Conservation (phyloP, 2,329 filamentous ascomycete species). For the Stagonosporopsis chrysanthemi region DNA sequence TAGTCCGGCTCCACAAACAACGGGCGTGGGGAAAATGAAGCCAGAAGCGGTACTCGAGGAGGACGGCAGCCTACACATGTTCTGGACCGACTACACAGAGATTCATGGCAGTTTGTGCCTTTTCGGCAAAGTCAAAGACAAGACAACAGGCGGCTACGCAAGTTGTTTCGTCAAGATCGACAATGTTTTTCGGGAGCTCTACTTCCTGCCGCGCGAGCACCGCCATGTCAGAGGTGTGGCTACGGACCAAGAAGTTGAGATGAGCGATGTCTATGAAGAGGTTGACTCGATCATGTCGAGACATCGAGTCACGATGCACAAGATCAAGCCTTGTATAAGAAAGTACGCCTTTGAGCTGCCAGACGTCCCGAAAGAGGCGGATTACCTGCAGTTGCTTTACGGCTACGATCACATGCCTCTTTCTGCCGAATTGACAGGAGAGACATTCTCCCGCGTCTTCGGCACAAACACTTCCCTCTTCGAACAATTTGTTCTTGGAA, state of each 20-base stretch:
- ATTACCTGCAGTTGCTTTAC: conserved; percentile 96
- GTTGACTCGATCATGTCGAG: conserved; percentile 88
- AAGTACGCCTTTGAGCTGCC: conserved; percentile 97
- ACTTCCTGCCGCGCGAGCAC: conserved; percentile 82
- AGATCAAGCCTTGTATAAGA: conserved; percentile 86
- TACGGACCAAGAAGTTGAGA: conserved; percentile 79
- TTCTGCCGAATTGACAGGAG: conserved; percentile 73
- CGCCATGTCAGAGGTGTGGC: conserved; percentile 67
- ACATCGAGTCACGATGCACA: conserved; percentile 86
- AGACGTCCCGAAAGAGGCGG: conserved; percentile 83
- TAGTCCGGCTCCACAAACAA: conserved; percentile 70
- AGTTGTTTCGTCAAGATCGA: conserved; percentile 97
- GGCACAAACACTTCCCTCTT: conserved; percentile 93
- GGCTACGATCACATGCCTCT: conserved; percentile 85
- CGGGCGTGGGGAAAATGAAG: conserved; percentile 78
- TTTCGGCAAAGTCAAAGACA: conserved; percentile 95
- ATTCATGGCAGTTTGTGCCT: conserved; percentile 89
- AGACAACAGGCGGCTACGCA: conserved; percentile 76
- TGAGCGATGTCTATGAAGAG: conserved; percentile 89
- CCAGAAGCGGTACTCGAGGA: conserved; percentile 88
- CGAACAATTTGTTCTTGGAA: conserved; percentile 98
- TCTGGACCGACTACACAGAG: conserved; percentile 97
- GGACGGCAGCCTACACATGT: conserved; percentile 90
- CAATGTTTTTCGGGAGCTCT: conserved; percentile 91
- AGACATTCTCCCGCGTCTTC: conserved; percentile 94